phyloP scores from a whole-genome alignment of 306 rosid species.

The Pyrus bretschneideri region DNA sequence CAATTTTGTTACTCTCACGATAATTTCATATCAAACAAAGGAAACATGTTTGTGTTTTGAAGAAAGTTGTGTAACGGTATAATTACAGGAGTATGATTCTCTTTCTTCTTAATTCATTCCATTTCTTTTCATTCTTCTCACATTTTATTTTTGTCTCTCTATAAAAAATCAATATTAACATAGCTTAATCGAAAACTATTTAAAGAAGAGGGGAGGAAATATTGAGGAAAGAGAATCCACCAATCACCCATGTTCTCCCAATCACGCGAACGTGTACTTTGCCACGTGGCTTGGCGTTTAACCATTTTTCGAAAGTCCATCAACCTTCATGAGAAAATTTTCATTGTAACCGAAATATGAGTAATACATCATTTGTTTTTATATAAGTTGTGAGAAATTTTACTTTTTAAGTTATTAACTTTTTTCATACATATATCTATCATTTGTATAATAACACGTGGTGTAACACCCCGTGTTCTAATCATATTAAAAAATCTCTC shows the following conservation, averaged over 20 bases:
- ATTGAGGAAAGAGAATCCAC: neutral
- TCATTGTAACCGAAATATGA: rapidly evolving
- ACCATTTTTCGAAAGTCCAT: neutral
- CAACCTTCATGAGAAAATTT: neutral
- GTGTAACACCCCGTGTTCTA: rapidly evolving
- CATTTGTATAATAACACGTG: too few species aligned
- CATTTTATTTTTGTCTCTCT: too few species aligned
- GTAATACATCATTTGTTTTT: rapidly evolving
- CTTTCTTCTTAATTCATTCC: rapidly evolving
- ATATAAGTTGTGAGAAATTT: rapidly evolving
- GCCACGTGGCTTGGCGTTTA: constrained; percentile 4
- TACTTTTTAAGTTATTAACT: too few species aligned
- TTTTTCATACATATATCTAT: too few species aligned
- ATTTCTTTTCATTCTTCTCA: rapidly evolving
- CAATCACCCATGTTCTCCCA: neutral
- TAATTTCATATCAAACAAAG: too few species aligned
- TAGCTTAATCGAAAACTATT: too few species aligned
- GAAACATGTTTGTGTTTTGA: too few species aligned
- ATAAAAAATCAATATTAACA: too few species aligned
- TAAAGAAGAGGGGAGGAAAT: too few species aligned
- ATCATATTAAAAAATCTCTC: too few species aligned
- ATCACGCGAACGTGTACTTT: neutral
- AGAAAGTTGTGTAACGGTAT: too few species aligned
- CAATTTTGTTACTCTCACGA: too few species aligned
- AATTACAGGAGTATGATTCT: rapidly evolving